Percentiles rank a stretch among this genome's conserved stretches.
Evolutionary conservation across 257 asterid genomes (phyloP).

Genomic region (Solanum sitiens): DNA sequence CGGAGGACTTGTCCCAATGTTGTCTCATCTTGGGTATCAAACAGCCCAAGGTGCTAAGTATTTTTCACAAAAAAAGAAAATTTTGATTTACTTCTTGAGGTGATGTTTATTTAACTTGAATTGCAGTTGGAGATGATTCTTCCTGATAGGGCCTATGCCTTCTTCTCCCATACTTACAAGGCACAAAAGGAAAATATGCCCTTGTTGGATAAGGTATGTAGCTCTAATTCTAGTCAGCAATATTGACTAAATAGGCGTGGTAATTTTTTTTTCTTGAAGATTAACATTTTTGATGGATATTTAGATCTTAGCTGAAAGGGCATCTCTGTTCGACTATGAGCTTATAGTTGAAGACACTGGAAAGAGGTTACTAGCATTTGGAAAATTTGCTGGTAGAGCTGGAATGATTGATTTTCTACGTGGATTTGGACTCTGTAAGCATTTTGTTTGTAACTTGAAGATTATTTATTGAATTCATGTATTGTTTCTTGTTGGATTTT

Average conservation of each 20-base stretch:
- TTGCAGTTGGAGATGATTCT: conserved; percentile 96
- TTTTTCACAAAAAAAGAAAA: background rate
- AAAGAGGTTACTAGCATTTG: conserved; percentile 80
- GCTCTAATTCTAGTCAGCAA: background rate
- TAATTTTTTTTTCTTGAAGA: background rate
- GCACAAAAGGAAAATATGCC: conserved; percentile 97
- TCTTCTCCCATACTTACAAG: conserved; percentile 95
- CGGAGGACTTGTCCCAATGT: conserved; percentile 79
- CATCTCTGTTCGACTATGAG: conserved; percentile 82
- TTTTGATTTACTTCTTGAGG: background rate
- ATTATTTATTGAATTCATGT: background rate
- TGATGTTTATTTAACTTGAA: background rate
- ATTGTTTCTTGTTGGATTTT: background rate
- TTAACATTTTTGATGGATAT: background rate
- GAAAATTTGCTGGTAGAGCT: conserved; percentile 89
- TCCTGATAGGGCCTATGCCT: conserved; percentile 74
- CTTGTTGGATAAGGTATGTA: conserved; percentile 80
- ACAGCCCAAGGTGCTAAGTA: conserved; percentile 63
- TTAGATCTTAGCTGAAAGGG: conserved; percentile 70
- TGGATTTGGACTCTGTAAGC: conserved; percentile 81
- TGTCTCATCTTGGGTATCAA: conserved; percentile 87
- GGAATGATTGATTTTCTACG: conserved; percentile 79
- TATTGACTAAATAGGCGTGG: background rate
- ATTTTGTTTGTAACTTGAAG: background rate
- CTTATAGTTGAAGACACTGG: conserved; percentile 87